Conservation (phyloP, 177 flowering plant genomes). For the Vitis hybrid region DNA sequence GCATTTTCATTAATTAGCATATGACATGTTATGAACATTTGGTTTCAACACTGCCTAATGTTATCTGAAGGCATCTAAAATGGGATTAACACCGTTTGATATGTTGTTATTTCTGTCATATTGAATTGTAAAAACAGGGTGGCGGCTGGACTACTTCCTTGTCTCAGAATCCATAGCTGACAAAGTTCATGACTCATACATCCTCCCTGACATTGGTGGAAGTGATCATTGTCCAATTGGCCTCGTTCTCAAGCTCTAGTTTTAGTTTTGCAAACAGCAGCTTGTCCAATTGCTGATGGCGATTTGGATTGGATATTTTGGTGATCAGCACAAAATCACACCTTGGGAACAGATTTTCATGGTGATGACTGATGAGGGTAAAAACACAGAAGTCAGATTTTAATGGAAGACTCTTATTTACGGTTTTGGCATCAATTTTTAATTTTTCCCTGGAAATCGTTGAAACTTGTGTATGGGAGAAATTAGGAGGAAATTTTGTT, state of each 20-base stretch:
- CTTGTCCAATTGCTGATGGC: too few species aligned
- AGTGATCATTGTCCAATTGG: constrained; percentile 96
- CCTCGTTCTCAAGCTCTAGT: constrained; percentile 65
- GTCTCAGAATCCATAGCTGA: constrained; percentile 81
- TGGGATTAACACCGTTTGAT: background rate
- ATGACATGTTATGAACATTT: too few species aligned
- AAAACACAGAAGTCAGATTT: background rate
- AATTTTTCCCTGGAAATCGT: too few species aligned
- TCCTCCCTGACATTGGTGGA: constrained; percentile 78
- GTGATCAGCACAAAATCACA: background rate
- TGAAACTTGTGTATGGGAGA: too few species aligned
- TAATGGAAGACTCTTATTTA: background rate
- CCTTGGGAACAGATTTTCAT: too few species aligned
- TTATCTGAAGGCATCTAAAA: background rate
- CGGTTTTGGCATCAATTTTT: too few species aligned
- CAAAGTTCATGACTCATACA: constrained; percentile 86
- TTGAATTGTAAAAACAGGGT: constrained; percentile 51
- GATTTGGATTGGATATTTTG: background rate
- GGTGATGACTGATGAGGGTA: too few species aligned
- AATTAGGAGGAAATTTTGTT: too few species aligned
- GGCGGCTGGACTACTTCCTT: constrained; percentile 96
- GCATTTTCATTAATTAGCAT: too few species aligned
- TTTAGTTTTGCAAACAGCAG: background rate
- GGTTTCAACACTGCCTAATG: background rate
- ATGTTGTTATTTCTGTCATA: background rate